Base-by-base conservation (phyloP, 2,329 filamentous ascomycete genomes). In the Fusarium brevicatenulatum region DNA sequence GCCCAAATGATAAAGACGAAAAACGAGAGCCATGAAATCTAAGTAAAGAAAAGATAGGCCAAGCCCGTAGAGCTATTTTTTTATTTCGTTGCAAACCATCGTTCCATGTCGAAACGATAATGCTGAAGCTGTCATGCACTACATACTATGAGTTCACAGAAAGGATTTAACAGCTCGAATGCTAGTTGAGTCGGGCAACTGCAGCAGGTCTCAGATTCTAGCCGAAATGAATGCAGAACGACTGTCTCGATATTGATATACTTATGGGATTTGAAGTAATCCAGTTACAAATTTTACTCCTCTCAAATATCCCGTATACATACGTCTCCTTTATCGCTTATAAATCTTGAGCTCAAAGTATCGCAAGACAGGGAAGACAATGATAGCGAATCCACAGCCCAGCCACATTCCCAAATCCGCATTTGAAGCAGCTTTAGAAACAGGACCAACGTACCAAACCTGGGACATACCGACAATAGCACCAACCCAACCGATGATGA, bases 321-420 rank as follows among this genome's bases (percentile, higher is more conserved):
- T n/a, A 13, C 16, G 3, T 9, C 28, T 9, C 10, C 25, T 16
- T 10, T 67, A 67, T n/a, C 78, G 77, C 28, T 73, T 72, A 9
- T 79, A 64, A 1, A 71, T n/a, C 61, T 74, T 78, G 7, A 81
- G 60, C 61, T 81, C 80, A 18, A 80, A 50, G 21, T 71, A 71
- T 49, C 80, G 68, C 37, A 81, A 40, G 1, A 77, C 73, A 2
- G 77, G 75, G 42, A 80, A 81, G 1, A 72, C 54, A 3, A 81
- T 80, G 75, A 93, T 91, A 2, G 83, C 85, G 78, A 93, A 93
- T 0, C 86, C 91, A 53, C 93, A 79, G 79, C 93, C 91, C 72
- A 93, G 90, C 8, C 84, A 85, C 39, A 86, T 80, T 25, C 88
- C 89, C 55, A 81, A 83, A 32, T 81, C 84, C 77, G 63, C 84